Base-by-base conservation (phyloP, 164 flowering plant species). In the Tetrastigma voinierianum region DNA sequence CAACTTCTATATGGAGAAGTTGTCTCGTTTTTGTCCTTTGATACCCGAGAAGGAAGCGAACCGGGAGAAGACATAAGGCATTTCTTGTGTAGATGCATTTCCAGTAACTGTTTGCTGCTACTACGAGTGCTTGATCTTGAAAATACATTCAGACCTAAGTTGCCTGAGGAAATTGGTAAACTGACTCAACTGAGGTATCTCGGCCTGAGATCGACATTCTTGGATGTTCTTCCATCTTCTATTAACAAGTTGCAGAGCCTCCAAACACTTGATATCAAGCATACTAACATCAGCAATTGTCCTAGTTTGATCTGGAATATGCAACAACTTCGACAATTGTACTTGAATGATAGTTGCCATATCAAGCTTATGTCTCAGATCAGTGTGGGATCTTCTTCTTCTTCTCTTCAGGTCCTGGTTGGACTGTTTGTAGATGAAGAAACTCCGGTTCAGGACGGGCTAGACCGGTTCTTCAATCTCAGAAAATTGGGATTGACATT, bases 221-320 rank as follows among this genome's bases (percentile, higher is more conserved):
- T 61, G 21, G 21, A 15, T 16, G 4, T 5, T 1, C 51, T 61
- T 40, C 64, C 67, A 12, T 2, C 51, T 2, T 18, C 61, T 16
- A 24, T 74, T 0, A 59, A 51, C 21, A 66, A 57, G n/a, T 64
- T 75, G 1, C 2, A 15, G 55, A 62, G 63, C 32, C 65, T 74
- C 12, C 65, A 68, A 15, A 45, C 20, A 6, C 61, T 69, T n/a
- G 67, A 69, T 13, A 20, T 47, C 9, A 25, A 47, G 54, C 5
- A 23, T 2, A 15, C 53, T 21, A 13, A 12, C 3, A 17, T 55
- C 2, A 7, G 5, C 3, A 3, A 1, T 9, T 13, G 55, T n/a
- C 72, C 72, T 12, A 43, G 23, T 6, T 53, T 4, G 1, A 46
- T 69, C 16, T 69, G 66, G 60, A 45, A 17, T 17, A 46, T 62